phyloP scores from a whole-genome alignment of 805 yeast species.

The Debaryomyces hansenii region DNA sequence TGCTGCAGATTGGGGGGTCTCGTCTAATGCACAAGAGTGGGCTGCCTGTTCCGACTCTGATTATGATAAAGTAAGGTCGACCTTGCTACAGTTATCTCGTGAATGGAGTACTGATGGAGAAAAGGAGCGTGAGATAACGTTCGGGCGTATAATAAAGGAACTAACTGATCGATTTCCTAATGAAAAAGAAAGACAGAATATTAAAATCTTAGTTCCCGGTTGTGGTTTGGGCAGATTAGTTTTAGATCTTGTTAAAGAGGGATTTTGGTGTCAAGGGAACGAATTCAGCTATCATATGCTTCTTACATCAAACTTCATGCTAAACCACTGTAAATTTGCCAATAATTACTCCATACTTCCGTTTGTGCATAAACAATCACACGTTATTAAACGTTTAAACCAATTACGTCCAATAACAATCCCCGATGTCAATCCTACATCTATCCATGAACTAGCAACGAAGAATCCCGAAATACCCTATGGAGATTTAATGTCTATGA shows the following conservation, averaged over 20 bases:
- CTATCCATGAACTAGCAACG: conserved; percentile 26
- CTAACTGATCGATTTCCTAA: conserved; percentile 39
- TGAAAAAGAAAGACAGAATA: conserved; percentile 29
- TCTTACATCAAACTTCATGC: conserved; percentile 51
- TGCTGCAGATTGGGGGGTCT: conserved; percentile 53
- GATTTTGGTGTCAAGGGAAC: conserved; percentile 66
- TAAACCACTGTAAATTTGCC: conserved; percentile 46
- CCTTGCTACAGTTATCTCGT: conserved; percentile 55
- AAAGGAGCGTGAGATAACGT: conserved; percentile 43
- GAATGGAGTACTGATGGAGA: conserved; percentile 63
- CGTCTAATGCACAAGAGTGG: conserved; percentile 42
- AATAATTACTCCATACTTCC: conserved; percentile 50
- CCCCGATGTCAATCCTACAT: conserved; percentile 53
- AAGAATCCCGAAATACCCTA: conserved; percentile 42
- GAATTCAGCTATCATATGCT: conserved; percentile 68
- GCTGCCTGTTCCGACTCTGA: conserved; percentile 39
- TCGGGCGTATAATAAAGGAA: conserved; percentile 36
- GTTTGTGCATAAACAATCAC: conserved; percentile 52
- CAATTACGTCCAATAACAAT: conserved; percentile 52
- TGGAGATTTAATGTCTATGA: conserved; percentile 62
- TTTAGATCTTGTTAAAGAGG: conserved; percentile 51
- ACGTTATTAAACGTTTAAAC: conserved; percentile 42
- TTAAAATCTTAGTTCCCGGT: conserved; percentile 59
- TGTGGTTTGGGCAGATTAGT: conserved; percentile 64
- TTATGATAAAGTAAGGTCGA: conserved; percentile 56